phyloP scores from a whole-genome alignment of 345 rosid species.

The Acer yangbiense region DNA sequence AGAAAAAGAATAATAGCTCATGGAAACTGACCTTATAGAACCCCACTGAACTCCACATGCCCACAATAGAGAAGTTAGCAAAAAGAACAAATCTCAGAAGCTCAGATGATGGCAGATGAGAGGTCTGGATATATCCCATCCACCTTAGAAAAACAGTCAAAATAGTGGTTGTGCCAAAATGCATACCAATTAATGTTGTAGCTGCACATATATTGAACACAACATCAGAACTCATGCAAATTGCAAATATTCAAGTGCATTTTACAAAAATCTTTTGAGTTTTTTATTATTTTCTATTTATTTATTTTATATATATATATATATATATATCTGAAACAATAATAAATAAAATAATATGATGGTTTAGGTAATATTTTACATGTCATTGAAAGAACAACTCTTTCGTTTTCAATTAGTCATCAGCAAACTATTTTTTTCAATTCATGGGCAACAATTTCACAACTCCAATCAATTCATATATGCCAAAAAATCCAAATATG shows the following conservation, averaged over 20 bases:
- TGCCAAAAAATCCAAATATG: background rate
- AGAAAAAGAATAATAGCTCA: background rate
- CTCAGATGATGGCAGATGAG: conserved; percentile 76
- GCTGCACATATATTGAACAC: conserved; percentile 57
- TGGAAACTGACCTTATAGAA: conserved; percentile 79
- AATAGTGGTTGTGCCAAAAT: conserved; percentile 90
- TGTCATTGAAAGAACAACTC: too few species aligned
- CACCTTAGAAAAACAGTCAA: conserved; percentile 71
- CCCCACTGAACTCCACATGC: conserved; percentile 99
- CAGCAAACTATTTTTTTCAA: background rate
- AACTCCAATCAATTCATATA: background rate
- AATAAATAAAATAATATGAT: too few species aligned
- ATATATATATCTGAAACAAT: too few species aligned
- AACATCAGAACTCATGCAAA: conserved; percentile 21
- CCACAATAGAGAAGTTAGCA: conserved; percentile 97
- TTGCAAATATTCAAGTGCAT: background rate
- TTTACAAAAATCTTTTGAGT: too few species aligned
- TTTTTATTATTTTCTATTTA: too few species aligned
- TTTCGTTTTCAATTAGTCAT: too few species aligned
- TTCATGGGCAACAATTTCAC: background rate
- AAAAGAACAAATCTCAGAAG: conserved; percentile 83
- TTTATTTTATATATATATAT: too few species aligned
- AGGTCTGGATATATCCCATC: conserved; percentile 86
- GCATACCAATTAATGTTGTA: conserved; percentile 95
- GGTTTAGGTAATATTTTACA: too few species aligned